Evolutionary conservation across 2,329 filamentous ascomycete genomes (phyloP), one percentile per base, ranked within the genome.

Genomic region (Penicillium fuscoglaucum): DNA sequence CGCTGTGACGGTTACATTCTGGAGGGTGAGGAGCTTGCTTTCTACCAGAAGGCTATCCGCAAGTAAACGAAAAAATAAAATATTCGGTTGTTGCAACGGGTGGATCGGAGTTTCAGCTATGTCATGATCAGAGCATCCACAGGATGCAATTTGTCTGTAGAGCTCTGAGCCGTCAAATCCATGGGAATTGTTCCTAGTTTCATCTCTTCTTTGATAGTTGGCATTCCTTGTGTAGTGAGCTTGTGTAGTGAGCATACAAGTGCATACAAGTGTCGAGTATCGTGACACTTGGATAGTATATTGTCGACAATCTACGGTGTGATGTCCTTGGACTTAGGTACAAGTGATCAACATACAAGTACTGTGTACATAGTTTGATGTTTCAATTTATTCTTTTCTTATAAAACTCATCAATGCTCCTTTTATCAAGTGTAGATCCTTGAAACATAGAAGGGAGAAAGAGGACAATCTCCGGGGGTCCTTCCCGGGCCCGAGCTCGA

Each of bases 41-140:
- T 99, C 90, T 99, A 99, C 91, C 93, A 96, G 89, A 90, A 90
- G 84, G 93, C 93, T 84, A 91, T 98, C 82, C 90, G 95, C 88
- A 98, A 96, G 87, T 98, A 97, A 84, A 85, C 72, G 63, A 68
- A 63, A 69, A 67, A 70, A 61, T 61, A 68, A 63, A 66, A 67
- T 58, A 58, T 58, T 58, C 55, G 58, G 62, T 68, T 60, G 64
- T 66, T 69, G 65, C 66, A 68, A 58, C 64, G 64, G 68, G 67
- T 70, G 69, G 69, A 65, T 74, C 68, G 72, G 73, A 74, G 73
- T 75, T 72, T 73, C 69, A 72, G 68, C 70, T 69, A 68, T 71
- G 71, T 69, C 61, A 70, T 70, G 68, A 71, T 71, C 69, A 67
- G 69, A 68, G 69, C 68, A 68, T 69, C 64, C 63, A 61, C 61